Base-by-base conservation (phyloP, 2,329 filamentous ascomycete species). In the Trichophyton rubrum region DNA sequence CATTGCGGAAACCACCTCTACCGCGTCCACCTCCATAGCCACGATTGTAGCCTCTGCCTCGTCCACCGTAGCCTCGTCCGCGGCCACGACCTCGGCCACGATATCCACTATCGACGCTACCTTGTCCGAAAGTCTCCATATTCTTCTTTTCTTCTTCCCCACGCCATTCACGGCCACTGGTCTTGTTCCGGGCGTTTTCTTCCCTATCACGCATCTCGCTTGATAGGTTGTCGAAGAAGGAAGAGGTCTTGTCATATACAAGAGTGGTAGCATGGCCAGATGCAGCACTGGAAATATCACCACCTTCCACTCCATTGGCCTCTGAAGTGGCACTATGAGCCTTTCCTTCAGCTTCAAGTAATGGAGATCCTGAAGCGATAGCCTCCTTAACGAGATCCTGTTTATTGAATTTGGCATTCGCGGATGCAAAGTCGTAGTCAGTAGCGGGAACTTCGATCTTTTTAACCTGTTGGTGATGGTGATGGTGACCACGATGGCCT, bases 191-290 rank as follows among this genome's bases (percentile, higher is more conserved):
- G 35, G 74, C 79, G 43, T 85, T 85, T 63, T 92, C 89, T 58
- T 89, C 85, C 49, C 93, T 85, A 66, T 99, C 93, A 73, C 88
- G 95, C 64, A 89, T 82, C 72, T 99, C 93, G 66, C 89, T 95
- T 0, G 90, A 95, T 65, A 99, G 96, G 73, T 99, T 96, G 75
- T 99, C 93, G 70, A 99, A 99, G 80, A 99, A 99, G 1, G 90
- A 96, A 2, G 78, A 85, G 3, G 85, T 81, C 75, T 90, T 96
- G 78, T 96, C 92, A 77, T 99, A 99, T 0, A 84, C 81, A n/a
- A 35, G 15, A 55, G 24, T 27, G n/a, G 51, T 24, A 27, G 45
- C 45, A 33, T 75, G 71, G 40, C 78, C 75, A 7, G 67, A 63
- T 20, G 72, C 69, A 5, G 78, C 61, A 61, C 66, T 67, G 3